Evolutionary conservation across 1,284 basidiomycete species (phyloP).

Genomic region (Paramarasmius palmivorus): DNA sequence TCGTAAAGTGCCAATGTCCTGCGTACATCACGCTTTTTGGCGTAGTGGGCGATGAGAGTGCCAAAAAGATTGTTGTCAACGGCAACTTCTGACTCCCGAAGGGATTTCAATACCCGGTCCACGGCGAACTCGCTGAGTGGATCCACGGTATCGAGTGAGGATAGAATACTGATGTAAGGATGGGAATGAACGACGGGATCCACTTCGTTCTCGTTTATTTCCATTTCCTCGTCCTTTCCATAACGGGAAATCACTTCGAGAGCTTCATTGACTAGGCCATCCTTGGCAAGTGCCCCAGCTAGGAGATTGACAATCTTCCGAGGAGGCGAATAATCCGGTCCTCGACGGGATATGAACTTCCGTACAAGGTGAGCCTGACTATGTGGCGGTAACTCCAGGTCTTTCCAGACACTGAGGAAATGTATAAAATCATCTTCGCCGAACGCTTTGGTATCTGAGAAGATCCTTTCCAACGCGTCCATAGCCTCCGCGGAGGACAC

Average conservation of each 20-base stretch:
- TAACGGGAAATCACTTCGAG: constrained; percentile 27
- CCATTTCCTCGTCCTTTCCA: constrained; percentile 19
- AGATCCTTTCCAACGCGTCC: constrained; percentile 26
- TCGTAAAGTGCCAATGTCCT: constrained; percentile 46
- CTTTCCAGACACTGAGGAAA: constrained; percentile 34
- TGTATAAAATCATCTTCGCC: constrained; percentile 39
- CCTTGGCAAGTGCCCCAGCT: constrained; percentile 34
- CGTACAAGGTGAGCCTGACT: constrained; percentile 36
- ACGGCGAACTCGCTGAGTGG: constrained; percentile 30
- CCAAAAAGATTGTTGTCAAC: constrained; percentile 46
- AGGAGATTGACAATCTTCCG: constrained; percentile 35
- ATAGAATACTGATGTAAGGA: constrained; percentile 41
- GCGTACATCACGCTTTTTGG: constrained; percentile 30
- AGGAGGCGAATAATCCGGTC: constrained; percentile 31
- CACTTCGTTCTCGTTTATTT: not conserved
- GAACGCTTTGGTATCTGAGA: constrained; percentile 32
- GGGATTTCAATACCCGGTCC: constrained; percentile 36
- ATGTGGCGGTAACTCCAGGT: constrained; percentile 26
- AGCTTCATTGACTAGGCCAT: constrained; percentile 34
- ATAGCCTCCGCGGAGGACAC: constrained; percentile 17
- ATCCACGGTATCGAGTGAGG: constrained; percentile 32
- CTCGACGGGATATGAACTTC: constrained; percentile 34
- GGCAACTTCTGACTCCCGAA: constrained; percentile 36
- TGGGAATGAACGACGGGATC: constrained; percentile 1
- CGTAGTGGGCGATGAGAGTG: constrained; percentile 41